Evolutionary conservation across 2,329 filamentous ascomycete species (phyloP).

Genomic region (Exophiala bonariae): DNA sequence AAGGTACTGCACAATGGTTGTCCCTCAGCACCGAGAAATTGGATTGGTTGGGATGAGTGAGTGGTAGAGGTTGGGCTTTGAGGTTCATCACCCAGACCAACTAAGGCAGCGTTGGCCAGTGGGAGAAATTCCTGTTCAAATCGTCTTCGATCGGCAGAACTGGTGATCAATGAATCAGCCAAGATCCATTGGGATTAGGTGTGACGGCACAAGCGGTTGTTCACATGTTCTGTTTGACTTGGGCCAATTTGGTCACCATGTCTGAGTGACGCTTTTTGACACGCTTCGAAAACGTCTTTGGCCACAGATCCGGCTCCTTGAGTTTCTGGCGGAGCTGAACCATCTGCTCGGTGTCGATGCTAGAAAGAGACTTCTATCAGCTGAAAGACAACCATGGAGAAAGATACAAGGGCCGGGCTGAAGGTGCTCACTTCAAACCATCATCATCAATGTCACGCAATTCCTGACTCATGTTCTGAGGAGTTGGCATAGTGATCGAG

Average conservation of each 20-base stretch:
- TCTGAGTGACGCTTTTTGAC: slow-evolving; percentile 9
- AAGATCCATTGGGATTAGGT: too few relatives aligned
- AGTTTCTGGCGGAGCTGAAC: slow-evolving; percentile 16
- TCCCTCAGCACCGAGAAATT: slow-evolving; percentile 15
- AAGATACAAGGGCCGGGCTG: not conserved
- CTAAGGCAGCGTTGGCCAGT: slow-evolving; percentile 14
- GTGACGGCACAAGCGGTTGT: not conserved
- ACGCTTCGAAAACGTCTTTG: slow-evolving; percentile 7
- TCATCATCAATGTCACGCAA: too few relatives aligned
- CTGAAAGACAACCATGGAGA: too few relatives aligned
- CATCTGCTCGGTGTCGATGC: slow-evolving; percentile 17
- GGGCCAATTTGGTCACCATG: slow-evolving; percentile 9
- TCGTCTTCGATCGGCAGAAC: slow-evolving; percentile 3
- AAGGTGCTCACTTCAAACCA: too few relatives aligned
- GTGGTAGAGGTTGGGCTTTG: not conserved
- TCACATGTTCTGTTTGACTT: slow-evolving; percentile 15
- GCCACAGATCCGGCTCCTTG: slow-evolving; percentile 20
- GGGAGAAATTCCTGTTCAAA: slow-evolving; percentile 17
- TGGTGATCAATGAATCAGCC: not conserved
- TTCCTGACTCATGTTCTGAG: too few relatives aligned
- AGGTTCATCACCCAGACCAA: slow-evolving; percentile 3
- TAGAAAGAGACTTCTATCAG: too few relatives aligned
- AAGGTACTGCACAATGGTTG: slow-evolving; percentile 15
- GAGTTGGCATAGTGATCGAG: too few relatives aligned
- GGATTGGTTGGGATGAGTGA: slow-evolving; percentile 5